Conservation (phyloP, 2,329 filamentous ascomycete species). For the Penicillium sp. region DNA sequence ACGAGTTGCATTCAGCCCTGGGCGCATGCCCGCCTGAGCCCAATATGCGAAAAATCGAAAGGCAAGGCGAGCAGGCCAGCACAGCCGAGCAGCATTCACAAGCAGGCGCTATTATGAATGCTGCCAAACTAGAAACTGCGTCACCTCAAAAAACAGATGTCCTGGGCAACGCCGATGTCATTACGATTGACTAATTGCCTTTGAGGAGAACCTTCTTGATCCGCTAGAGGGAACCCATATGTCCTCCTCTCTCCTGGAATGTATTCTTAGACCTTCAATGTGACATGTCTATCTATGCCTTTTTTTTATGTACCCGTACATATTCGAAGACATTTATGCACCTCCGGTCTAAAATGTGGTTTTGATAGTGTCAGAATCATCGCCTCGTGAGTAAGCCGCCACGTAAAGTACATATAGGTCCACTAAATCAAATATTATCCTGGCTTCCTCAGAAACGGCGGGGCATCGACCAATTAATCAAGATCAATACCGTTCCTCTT, state of each 20-base stretch:
- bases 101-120: background rate
- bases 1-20: slow-evolving; percentile 33
- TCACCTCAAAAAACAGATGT: slow-evolving; percentile 5
- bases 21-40: slow-evolving; percentile 16
- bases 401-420: background rate
- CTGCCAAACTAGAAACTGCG: background rate
- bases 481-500: slow-evolving; percentile 60
- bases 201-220: background rate
- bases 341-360: background rate
- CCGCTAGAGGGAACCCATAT: background rate
- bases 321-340: slow-evolving; percentile 4
- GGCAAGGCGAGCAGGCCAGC: slow-evolving; percentile 5
- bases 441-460: background rate
- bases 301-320: background rate
- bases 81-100: background rate
- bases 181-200: slow-evolving; percentile 36
- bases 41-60: slow-evolving; percentile 7
- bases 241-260: slow-evolving; percentile 17
- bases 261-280: slow-evolving; percentile 22
- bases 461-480: background rate
- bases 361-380: background rate
- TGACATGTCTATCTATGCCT: slow-evolving; percentile 8
- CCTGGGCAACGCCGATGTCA: slow-evolving; percentile 30
- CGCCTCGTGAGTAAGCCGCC: background rate
- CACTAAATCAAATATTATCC: background rate